Evolutionary conservation across 164 flowering plant genomes (phyloP), one percentile per base, ranked within the genome.

Genomic region (Tinospora cordifolia): DNA sequence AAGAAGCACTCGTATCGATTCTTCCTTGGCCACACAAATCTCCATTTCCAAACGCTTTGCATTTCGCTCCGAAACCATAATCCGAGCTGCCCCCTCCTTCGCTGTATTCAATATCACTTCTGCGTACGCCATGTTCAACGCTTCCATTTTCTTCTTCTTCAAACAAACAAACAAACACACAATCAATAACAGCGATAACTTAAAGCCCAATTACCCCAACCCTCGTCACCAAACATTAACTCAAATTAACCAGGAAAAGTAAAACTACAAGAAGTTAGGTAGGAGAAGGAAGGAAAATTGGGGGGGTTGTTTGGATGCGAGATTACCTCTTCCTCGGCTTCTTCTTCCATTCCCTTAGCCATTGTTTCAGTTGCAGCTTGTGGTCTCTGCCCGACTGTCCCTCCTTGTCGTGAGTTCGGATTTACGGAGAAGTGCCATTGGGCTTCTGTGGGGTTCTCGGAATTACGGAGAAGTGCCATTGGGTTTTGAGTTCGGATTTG

Each of bases 11-110:
- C 78, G 80, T 51, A 90, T 73, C n/a, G 87, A 82, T 78, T 93
- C 95, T 8, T 85, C 95, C 69, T 87, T 93, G 6, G 86, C 80
- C 14, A 62, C 67, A 58, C 58, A 57, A 8, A 89, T 80, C 66
- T 88, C 92, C 60, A 75, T 80, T 75, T 87, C 86, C 75, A 75
- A 83, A 39, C 81, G 75, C 8, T 68, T 6, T 15, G 95, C 86
- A 70, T 80, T 89, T 58, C 85, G 75, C 84, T 90, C 98, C 7
- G 91, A 81, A 21, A 71, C 79, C 87, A 90, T 84, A 67, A 90
- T 76, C 70, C 92, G 82, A 24, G 85, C 83, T n/a, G 98, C 93
- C 57, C 95, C 98, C 79, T 89, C 96, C 72, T 88, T 88, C 21
- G 96, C 85, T 41, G 88, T 88, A 71, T 87, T 85, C 68, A 90